These are phyloP conservation scores for Talaromyces rugulosus DNA, from an alignment of 2,329 filamentous ascomycete species.

Conservation along the genomic window DNA sequence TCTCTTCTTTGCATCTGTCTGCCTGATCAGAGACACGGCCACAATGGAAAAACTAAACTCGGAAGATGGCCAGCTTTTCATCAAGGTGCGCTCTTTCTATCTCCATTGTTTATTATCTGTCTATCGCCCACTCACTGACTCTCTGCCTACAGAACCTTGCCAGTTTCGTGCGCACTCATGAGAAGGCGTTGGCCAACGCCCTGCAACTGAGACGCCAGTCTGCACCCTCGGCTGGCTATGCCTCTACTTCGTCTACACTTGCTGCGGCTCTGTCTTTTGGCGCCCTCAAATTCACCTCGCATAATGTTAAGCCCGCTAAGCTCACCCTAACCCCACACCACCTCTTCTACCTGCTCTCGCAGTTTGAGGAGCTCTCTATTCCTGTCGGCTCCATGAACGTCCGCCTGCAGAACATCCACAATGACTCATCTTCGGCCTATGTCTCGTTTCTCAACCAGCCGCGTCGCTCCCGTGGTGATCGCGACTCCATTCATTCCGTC, in stretches of 20 bases:
- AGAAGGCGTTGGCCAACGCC: conserved; percentile 94
- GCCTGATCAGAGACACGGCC: conserved; percentile 19
- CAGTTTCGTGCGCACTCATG: conserved; percentile 92
- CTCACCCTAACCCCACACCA: conserved; percentile 92
- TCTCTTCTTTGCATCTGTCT: conserved; percentile 27
- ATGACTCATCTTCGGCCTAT: conserved; percentile 80
- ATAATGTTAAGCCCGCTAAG: conserved; percentile 82
- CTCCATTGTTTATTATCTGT: neutral
- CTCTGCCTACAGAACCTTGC: conserved; percentile 70
- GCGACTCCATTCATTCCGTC: conserved; percentile 88
- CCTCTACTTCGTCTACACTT: conserved; percentile 66
- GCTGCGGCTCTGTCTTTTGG: conserved; percentile 84
- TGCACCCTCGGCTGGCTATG: conserved; percentile 57
- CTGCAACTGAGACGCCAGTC: conserved; percentile 73
- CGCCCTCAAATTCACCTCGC: conserved; percentile 77
- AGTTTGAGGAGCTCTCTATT: conserved; percentile 89
- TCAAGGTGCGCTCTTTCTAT: conserved; percentile 34
- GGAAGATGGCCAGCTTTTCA: conserved; percentile 48
- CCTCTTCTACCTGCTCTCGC: conserved; percentile 90
- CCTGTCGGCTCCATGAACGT: conserved; percentile 94
- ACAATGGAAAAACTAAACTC: conserved; percentile 47
- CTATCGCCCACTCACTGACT: neutral
- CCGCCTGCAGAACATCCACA: conserved; percentile 88
- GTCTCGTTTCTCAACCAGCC: conserved; percentile 89
- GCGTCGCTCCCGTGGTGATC: conserved; percentile 77